phyloP scores from a whole-genome alignment of 257 asterid genomes.

The Solanum chiquidenum region DNA sequence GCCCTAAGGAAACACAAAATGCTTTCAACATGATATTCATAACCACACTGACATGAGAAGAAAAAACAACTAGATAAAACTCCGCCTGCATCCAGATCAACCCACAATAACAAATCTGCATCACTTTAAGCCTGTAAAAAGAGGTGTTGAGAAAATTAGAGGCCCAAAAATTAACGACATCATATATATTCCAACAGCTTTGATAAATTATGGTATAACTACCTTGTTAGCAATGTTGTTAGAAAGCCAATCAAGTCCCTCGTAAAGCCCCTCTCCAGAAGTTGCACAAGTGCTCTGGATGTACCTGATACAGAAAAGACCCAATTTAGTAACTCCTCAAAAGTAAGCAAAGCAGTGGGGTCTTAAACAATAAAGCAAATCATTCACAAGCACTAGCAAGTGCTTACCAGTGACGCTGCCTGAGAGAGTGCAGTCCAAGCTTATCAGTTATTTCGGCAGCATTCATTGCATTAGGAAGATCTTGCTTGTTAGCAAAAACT shows the following conservation, averaged over 20 bases:
- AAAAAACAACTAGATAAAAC: slow-evolving; percentile 27
- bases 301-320: slow-evolving; percentile 35
- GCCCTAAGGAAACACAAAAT: neutral
- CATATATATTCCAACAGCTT: neutral
- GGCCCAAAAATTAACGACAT: neutral
- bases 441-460: slow-evolving; percentile 90
- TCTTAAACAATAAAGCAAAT: neutral
- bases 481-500: slow-evolving; percentile 86
- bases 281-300: slow-evolving; percentile 94
- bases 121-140: slow-evolving; percentile 45
- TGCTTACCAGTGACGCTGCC: slow-evolving; percentile 85
- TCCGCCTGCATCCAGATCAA: slow-evolving; percentile 44
- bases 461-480: slow-evolving; percentile 92
- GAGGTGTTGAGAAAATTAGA: neutral
- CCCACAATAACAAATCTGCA: slow-evolving; percentile 19
- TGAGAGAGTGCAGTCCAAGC: slow-evolving; percentile 86
- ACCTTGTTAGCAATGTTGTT: slow-evolving; percentile 80
- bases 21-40: neutral
- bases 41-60: slow-evolving; percentile 6
- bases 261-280: slow-evolving; percentile 87
- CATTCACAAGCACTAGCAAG: neutral
- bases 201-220: neutral
- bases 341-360: neutral
- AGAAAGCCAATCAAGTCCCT: slow-evolving; percentile 91
- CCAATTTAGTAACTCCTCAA: neutral